Evolutionary conservation across 148 eudicot species (phyloP), one percentile per base, ranked within the genome.

Genomic region (Pharnaceum exiguum): DNA sequence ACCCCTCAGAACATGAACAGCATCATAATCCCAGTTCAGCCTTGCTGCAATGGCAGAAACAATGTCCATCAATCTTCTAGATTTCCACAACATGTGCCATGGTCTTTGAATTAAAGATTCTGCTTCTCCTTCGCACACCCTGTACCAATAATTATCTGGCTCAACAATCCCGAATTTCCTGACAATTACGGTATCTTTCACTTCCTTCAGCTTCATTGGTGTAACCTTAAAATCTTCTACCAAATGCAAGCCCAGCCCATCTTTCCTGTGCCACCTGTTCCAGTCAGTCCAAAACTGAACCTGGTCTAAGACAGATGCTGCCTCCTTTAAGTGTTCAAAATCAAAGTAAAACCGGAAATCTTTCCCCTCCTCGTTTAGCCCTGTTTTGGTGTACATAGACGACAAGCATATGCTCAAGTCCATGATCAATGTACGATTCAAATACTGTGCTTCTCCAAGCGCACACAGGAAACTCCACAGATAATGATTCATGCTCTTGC

Each of bases 391-490:
- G 71, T 93, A 85, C 37, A 89, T 74, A n/a, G 85, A 81, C 10
- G 96, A 79, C 57, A 89, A 65, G 46, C 99, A 93, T 31, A 93
- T 66, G 59, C 61, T 79, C 67, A 89, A 42, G 67, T 93, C 99
- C 90, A 93, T 85, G 46, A 93, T 74, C 16, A 93, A 73, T 1
- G 99, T 93, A 26, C 96, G 77, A 19, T 93, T 93, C 79, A 93
- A 72, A 63, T 89, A 88, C 73, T 83, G 96, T 45, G 99, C 99
- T 77, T 93, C 99, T 12, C 99, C 99, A 32, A 93, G 73, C 10
- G 96, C 90, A 67, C 99, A 93, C 76, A 77, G 74, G 69, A 93
- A 93, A 67, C 99, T 86, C 96, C 96, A 93, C 5, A 93, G 62
- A 59, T 72, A 93, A 22, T 93, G 99, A 49, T 82, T 77, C 99